Base-by-base conservation (phyloP, 148 eudicot species). In the Oxyria digyna region DNA sequence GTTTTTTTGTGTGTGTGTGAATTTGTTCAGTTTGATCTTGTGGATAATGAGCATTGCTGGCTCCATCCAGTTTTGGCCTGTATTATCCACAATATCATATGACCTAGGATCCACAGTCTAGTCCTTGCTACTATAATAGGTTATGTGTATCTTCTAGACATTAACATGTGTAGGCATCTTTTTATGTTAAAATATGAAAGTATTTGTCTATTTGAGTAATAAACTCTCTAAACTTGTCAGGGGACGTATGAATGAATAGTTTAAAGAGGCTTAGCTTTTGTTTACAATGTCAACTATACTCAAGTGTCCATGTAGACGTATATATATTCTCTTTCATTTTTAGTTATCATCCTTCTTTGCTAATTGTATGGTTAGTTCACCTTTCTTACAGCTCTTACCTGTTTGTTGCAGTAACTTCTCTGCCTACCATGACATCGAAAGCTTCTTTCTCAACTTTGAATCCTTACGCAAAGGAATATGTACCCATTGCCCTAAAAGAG, bases 401-500 rank as follows among this genome's bases (percentile, higher is more conserved):
- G 1, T 31, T 67, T 67, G 24, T 64, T 72, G 73, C 80, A 86
- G 84, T 57, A 63, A 33, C 75, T 50, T 41, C 69, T 64, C 18
- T 40, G 67, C 46, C 67, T 20, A 29, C 71, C 41, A 57, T 52
- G 67, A 82, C 68, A 76, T 89, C 87, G 97, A 88, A 79, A 77
- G 17, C 83, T 14, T 81, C 83, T 71, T 46, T 69, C 74, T 85
- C 91, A 63, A 80, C 87, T 50, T 80, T 90, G 87, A 94, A 94
- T 75, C 97, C 96, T 14, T 59, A 77, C 75, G 97, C 98, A 18
- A 74, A 75, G 10, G 68, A 89, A 63, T 93, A 90, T 52, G 71
- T 94, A 57, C 98, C 98, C 14, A 75, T 94, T 63, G 77, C 82
- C 21, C 79, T 73, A 74, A 79, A 92, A 83, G 94, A 80, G 48